A percentile compares a stretch with the other conserved stretches of the same genome.
Conservation (phyloP, 805 yeast genomes). For the Barnettozyma siamensis region DNA sequence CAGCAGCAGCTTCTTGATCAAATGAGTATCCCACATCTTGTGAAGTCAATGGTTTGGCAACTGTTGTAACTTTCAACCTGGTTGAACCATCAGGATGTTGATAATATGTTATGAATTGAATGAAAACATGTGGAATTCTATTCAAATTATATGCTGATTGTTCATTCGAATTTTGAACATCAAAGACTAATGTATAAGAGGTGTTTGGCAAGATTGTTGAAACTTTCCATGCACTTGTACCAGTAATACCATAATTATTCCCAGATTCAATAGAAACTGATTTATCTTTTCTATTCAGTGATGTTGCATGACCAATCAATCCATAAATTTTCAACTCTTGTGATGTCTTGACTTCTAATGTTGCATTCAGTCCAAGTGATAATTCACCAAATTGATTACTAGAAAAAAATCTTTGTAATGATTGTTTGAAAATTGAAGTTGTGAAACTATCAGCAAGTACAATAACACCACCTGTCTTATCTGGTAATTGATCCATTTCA, state of each 20-base stretch:
- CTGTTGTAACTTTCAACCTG: slow-evolving; percentile 57
- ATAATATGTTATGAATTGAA: slow-evolving; percentile 56
- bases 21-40: slow-evolving; percentile 42
- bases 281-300: slow-evolving; percentile 31
- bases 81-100: slow-evolving; percentile 55
- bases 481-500: slow-evolving; percentile 57
- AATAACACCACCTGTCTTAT: slow-evolving; percentile 57
- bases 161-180: slow-evolving; percentile 29
- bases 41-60: slow-evolving; percentile 39
- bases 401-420: slow-evolving; percentile 47
- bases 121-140: slow-evolving; percentile 26
- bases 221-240: slow-evolving; percentile 54
- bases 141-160: slow-evolving; percentile 8
- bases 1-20: slow-evolving; percentile 68
- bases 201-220: slow-evolving; percentile 52
- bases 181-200: slow-evolving; percentile 54
- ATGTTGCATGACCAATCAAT: slow-evolving; percentile 56
- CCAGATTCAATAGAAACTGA: slow-evolving; percentile 14
- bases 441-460: slow-evolving; percentile 61
- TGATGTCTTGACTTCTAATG: slow-evolving; percentile 50
- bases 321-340: slow-evolving; percentile 50
- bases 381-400: slow-evolving; percentile 33
- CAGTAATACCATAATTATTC: slow-evolving; percentile 40
- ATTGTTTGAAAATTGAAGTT: slow-evolving; percentile 64
- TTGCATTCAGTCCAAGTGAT: slow-evolving; percentile 53